A percentile compares a stretch with the other conserved stretches of the same genome.
Evolutionary conservation across 257 asterid genomes (phyloP).

Genomic region (Knoxia roxburghii): DNA sequence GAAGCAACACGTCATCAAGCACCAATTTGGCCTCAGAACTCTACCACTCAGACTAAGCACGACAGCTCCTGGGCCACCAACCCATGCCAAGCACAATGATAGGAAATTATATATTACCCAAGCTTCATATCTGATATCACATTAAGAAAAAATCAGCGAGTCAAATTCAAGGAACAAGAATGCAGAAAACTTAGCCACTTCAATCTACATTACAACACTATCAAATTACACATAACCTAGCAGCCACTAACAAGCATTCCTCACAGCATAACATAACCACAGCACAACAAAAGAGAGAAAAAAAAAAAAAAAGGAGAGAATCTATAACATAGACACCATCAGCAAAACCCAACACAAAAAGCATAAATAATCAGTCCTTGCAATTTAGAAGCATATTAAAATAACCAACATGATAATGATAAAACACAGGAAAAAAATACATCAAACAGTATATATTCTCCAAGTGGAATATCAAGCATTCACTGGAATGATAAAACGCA

Average conservation of each 20-base stretch:
- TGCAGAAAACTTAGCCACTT: neutral
- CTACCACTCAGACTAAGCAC: conserved; percentile 84
- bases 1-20: conserved; percentile 91
- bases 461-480: neutral
- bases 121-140: conserved; percentile 85
- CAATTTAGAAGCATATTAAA: neutral
- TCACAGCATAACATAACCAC: neutral
- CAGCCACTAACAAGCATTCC: neutral
- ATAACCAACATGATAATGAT: neutral
- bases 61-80: conserved; percentile 99
- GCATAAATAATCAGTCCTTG: neutral
- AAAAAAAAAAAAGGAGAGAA: conserved; percentile 1
- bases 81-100: conserved; percentile 98
- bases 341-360: neutral
- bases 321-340: neutral
- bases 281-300: neutral
- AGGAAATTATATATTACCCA: conserved; percentile 99
- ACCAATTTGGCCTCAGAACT: conserved; percentile 80
- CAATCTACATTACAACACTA: neutral
- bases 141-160: conserved; percentile 17
- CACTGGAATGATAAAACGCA: neutral
- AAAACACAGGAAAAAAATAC: neutral
- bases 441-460: neutral
- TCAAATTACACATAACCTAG: neutral
- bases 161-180: conserved; percentile 8